phyloP scores from a whole-genome alignment of 371 early-diverging fungal species.

The Mortierella sp. region DNA sequence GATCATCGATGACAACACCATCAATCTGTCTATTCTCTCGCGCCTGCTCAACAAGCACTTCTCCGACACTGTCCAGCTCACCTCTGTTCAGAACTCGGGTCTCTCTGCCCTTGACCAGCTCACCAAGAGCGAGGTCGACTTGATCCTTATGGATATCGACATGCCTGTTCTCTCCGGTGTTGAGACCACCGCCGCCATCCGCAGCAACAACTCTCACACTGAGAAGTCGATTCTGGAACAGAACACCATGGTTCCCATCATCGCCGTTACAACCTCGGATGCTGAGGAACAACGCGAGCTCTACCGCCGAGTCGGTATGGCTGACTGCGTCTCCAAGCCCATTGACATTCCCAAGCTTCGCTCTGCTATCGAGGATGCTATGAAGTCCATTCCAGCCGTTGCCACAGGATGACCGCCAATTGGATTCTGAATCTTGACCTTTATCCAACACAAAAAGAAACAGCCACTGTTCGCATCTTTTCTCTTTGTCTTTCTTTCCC shows the following conservation, averaged over 20 bases:
- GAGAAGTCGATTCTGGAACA: constrained; percentile 59
- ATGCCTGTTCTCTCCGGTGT: constrained; percentile 71
- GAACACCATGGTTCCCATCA: constrained; percentile 68
- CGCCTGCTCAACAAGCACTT: constrained; percentile 63
- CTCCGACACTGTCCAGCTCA: constrained; percentile 57
- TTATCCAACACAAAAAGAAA: background rate
- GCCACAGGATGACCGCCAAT: constrained; percentile 18
- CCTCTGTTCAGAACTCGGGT: constrained; percentile 56
- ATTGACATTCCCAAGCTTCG: constrained; percentile 44
- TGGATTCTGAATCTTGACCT: background rate
- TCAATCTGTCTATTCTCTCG: constrained; percentile 67
- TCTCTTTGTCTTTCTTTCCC: background rate
- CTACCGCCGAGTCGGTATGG: constrained; percentile 53
- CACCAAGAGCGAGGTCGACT: constrained; percentile 58
- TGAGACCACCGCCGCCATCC: constrained; percentile 62
- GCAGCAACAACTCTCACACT: constrained; percentile 48
- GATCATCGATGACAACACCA: constrained; percentile 69
- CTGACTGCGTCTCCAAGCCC: constrained; percentile 55
- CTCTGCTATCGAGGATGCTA: constrained; percentile 49
- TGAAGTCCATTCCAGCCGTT: constrained; percentile 24
- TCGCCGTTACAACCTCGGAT: constrained; percentile 73
- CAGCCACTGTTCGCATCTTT: background rate
- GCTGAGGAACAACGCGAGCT: constrained; percentile 53
- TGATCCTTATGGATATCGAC: constrained; percentile 74
- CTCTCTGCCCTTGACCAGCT: constrained; percentile 59